Evolutionary conservation across 2,329 filamentous ascomycete species (phyloP), one percentile per base, ranked within the genome.

Genomic region (Trichoderma harzianum): DNA sequence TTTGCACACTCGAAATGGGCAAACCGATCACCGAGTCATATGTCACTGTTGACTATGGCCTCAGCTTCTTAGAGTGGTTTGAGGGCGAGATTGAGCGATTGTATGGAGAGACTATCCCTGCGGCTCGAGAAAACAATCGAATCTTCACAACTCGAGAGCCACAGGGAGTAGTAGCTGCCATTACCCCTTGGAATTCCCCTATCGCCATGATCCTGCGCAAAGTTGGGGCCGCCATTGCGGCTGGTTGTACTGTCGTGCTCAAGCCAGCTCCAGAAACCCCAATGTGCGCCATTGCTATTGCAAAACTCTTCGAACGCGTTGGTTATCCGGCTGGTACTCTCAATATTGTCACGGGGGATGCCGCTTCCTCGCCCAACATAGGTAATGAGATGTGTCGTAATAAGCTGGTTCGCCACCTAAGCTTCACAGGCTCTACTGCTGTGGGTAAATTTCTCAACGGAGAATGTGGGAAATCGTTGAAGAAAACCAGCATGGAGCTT

Each of bases 251-350:
- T 0, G 92, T 93, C 86, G 85, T 94, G 16, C 84, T 87, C 26
- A 93, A 93, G 82, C 89, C 91, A 1, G 89, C 87, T 6, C 90
- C 90, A 2, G 90, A 92, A 79, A 94, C 92, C 1, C 92, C 92
- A 0, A 88, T 93, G 77, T 92, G 91, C 53, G 88, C 90, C 2
- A 89, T 92, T 47, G 90, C 91, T 2, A 82, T 94, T 6, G 90
- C 89, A 2, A 86, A 91, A 75, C 86, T 94, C 26, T 90, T 88
- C 0, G 84, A 87, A 71, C 86, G 90, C 26, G 93, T 93, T 0
- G 93, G 93, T 1, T 90, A 94, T 47, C 92, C 93, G 2, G 87
- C 89, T 1, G 76, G 76, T 7, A 73, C 73, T 8, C 36, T 77
- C 63, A 77, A 94, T 79, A 83, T 93, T 72, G 84, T 94, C 58